Evolutionary conservation across 257 asterid species (phyloP).

Genomic region (Nicotiana otophora): DNA sequence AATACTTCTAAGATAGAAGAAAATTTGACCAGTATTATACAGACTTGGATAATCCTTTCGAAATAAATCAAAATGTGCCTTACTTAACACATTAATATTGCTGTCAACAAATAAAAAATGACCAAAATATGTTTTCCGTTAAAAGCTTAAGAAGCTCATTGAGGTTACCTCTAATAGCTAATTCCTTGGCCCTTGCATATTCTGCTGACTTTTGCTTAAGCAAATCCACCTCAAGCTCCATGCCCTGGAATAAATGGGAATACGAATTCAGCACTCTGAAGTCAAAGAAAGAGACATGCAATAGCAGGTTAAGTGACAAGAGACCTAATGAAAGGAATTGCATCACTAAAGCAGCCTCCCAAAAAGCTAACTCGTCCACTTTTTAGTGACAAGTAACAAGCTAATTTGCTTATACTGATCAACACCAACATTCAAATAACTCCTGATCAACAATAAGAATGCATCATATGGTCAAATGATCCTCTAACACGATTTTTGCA

Average conservation of each 20-base stretch:
- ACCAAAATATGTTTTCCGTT: background rate
- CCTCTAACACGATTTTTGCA: background rate
- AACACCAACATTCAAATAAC: background rate
- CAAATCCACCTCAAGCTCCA: conserved; percentile 65
- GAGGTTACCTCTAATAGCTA: conserved; percentile 59
- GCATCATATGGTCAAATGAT: background rate
- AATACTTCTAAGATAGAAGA: background rate
- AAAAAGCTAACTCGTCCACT: background rate
- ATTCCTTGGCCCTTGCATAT: conserved; percentile 78
- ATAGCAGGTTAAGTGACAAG: background rate
- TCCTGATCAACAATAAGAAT: background rate
- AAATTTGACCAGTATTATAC: background rate
- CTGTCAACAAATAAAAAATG: background rate
- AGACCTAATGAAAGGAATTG: background rate
- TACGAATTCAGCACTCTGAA: background rate
- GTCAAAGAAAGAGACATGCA: background rate
- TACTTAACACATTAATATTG: background rate
- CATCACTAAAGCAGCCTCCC: background rate
- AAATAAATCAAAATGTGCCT: background rate
- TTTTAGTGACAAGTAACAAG: background rate
- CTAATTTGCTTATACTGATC: background rate
- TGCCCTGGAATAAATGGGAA: conserved; percentile 34
- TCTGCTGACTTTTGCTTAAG: conserved; percentile 62
- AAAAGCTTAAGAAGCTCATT: background rate
- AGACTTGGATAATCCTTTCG: background rate